phyloP scores from a whole-genome alignment of 2,329 filamentous ascomycete genomes.

The Metarhizium brunneum region DNA sequence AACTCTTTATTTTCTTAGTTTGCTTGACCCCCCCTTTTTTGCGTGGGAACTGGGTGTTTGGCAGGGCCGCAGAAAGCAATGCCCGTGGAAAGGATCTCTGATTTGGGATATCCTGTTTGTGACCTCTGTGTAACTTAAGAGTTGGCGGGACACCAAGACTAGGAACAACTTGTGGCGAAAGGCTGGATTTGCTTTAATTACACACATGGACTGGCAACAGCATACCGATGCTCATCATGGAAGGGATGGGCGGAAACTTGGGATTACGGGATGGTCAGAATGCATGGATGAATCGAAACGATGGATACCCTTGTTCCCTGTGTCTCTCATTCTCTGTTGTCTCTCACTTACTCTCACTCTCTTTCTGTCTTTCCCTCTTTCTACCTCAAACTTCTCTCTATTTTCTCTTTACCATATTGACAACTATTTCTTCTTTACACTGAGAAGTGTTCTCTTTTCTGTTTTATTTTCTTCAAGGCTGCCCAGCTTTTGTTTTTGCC shows the following conservation, averaged over 20 bases:
- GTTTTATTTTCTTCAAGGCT: neutral
- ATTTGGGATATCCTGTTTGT: neutral
- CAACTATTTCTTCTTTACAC: slow-evolving; percentile 3
- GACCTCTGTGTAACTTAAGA: neutral
- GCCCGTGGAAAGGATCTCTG: neutral
- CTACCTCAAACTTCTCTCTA: slow-evolving; percentile 7
- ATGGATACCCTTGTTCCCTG: slow-evolving; percentile 32
- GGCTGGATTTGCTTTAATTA: slow-evolving; percentile 18
- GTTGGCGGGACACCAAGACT: neutral
- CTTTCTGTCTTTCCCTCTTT: slow-evolving; percentile 9
- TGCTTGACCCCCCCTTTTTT: slow-evolving; percentile 6
- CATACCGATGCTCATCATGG: slow-evolving; percentile 12
- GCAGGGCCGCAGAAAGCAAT: neutral
- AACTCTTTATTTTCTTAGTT: neutral
- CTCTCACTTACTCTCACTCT: slow-evolving; percentile 7
- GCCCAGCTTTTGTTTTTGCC: slow-evolving; percentile 2
- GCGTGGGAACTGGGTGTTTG: slow-evolving; percentile 5
- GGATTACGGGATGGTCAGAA: slow-evolving; percentile 29
- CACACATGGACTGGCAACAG: slow-evolving; percentile 30
- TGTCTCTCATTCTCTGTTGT: slow-evolving; percentile 15
- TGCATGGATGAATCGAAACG: slow-evolving; percentile 34
- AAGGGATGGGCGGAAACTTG: slow-evolving; percentile 6
- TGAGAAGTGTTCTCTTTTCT: neutral
- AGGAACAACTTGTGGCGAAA: neutral
- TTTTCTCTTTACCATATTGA: slow-evolving; percentile 11